Conservation (phyloP, 2,329 filamentous ascomycete genomes). For the Aspergillus amoenus region DNA sequence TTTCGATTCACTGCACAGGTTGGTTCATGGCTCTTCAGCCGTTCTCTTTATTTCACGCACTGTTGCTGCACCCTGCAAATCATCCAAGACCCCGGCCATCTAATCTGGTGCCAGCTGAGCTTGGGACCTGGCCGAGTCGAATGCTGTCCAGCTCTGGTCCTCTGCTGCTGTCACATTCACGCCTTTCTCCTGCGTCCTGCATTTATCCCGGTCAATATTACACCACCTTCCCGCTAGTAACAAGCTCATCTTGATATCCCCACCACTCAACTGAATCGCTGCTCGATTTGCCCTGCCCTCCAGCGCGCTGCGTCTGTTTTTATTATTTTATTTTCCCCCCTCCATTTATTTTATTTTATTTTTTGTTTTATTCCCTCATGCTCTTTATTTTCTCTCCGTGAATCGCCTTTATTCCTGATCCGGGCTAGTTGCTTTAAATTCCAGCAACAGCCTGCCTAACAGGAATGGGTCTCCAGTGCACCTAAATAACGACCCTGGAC, state of each 20-base stretch:
- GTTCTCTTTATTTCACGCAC: conserved; percentile 9
- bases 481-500: conserved; percentile 44
- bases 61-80: conserved; percentile 20
- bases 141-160: conserved; percentile 10
- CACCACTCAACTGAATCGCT: conserved; percentile 21
- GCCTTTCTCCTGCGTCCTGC: conserved; percentile 32
- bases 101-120: conserved; percentile 13
- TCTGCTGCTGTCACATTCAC: conserved; percentile 23
- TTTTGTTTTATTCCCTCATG: conserved; percentile 14
- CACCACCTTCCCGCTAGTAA: conserved; percentile 39
- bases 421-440: conserved; percentile 15
- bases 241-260: conserved; percentile 34
- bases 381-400: conserved; percentile 14
- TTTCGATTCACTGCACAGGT: neutral
- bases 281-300: conserved; percentile 17
- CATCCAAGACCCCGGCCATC: conserved; percentile 18
- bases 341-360: conserved; percentile 14
- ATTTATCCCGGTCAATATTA: conserved; percentile 40
- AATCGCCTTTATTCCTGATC: conserved; percentile 16
- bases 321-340: conserved; percentile 13
- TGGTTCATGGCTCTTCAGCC: neutral
- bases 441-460: conserved; percentile 18
- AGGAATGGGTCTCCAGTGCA: conserved; percentile 24
- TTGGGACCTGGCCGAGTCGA: conserved; percentile 15
- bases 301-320: conserved; percentile 14